Percentiles rank a stretch among this genome's conserved stretches.
Evolutionary conservation across 2,329 filamentous ascomycete species (phyloP).

Genomic region (Fusarium bulbicola): DNA sequence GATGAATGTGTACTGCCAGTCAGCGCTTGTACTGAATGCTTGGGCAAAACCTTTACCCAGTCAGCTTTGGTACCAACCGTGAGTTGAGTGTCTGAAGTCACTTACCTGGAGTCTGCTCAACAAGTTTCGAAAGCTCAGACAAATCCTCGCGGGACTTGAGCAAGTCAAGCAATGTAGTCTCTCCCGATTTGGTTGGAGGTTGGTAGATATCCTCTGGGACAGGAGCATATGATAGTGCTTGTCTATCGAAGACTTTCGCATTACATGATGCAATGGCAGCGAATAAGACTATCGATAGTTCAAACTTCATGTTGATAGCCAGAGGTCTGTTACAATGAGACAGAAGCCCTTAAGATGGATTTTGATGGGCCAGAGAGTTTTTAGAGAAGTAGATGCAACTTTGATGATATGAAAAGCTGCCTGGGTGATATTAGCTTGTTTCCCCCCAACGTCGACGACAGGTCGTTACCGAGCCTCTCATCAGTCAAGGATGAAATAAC

Average conservation of each 20-base stretch:
- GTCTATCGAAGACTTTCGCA: not conserved
- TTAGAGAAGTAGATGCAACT: not conserved
- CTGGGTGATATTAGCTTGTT: no score
- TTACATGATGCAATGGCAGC: not conserved
- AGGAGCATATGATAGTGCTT: not conserved
- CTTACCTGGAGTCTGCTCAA: not conserved
- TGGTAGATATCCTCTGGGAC: not conserved
- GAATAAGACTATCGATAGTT: not conserved
- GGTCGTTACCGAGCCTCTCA: not conserved
- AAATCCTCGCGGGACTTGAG: not conserved
- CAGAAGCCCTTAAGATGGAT: fast-evolving
- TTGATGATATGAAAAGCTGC: not conserved
- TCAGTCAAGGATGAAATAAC: not conserved
- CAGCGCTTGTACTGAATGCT: not conserved
- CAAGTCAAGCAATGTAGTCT: not conserved
- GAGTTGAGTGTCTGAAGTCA: not conserved
- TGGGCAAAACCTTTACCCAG: not conserved
- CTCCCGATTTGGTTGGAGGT: not conserved
- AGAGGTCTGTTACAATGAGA: not conserved
- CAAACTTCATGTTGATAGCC: not conserved
- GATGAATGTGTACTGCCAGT: not conserved
- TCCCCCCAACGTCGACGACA: fast-evolving
- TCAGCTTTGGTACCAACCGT: not conserved
- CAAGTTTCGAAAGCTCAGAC: not conserved
- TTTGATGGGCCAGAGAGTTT: fast-evolving